Evolutionary conservation across 2,329 filamentous ascomycete species (phyloP).

Genomic region (Fusarium equiseti): DNA sequence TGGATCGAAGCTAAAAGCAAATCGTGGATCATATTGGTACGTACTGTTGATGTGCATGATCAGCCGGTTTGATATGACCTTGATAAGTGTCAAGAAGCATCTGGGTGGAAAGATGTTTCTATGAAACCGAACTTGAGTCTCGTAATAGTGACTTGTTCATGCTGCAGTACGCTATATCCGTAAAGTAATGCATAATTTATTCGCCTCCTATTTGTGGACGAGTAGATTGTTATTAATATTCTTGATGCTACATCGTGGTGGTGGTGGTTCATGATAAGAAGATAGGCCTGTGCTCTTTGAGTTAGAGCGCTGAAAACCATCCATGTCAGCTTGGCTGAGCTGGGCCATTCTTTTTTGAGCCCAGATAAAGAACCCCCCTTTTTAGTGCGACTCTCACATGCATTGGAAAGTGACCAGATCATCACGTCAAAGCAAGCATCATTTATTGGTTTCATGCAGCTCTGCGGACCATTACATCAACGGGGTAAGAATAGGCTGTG

Average conservation of each 20-base stretch:
- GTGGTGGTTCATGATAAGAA: slow-evolving; percentile 28
- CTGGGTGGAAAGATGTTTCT: not conserved
- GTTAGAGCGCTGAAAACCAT: slow-evolving; percentile 7
- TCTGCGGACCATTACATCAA: slow-evolving; percentile 13
- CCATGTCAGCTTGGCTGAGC: slow-evolving; percentile 11
- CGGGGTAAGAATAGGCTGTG: not conserved
- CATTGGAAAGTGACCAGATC: slow-evolving; percentile 48
- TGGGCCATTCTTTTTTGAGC: not conserved
- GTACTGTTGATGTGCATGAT: slow-evolving; percentile 25
- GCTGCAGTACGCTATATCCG: not conserved
- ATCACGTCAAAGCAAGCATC: slow-evolving; percentile 48
- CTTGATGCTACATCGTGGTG: slow-evolving; percentile 9
- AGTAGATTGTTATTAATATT: not conserved
- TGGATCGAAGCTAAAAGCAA: not conserved
- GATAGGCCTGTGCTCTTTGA: slow-evolving; percentile 32
- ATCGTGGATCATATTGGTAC: slow-evolving; percentile 1
- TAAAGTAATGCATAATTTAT: not conserved
- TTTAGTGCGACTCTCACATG: slow-evolving; percentile 50
- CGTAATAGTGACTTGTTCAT: not conserved
- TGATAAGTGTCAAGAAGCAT: slow-evolving; percentile 13
- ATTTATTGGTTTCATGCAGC: slow-evolving; percentile 37
- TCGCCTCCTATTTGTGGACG: not conserved
- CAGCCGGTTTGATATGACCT: slow-evolving; percentile 6
- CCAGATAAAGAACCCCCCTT: slow-evolving; percentile 39
- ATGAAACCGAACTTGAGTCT: not conserved